Percentiles rank a stretch among this genome's conserved stretches.
phyloP scores from a whole-genome alignment of 2,329 filamentous ascomycete genomes.

The Ceratocystis eucalypticola region DNA sequence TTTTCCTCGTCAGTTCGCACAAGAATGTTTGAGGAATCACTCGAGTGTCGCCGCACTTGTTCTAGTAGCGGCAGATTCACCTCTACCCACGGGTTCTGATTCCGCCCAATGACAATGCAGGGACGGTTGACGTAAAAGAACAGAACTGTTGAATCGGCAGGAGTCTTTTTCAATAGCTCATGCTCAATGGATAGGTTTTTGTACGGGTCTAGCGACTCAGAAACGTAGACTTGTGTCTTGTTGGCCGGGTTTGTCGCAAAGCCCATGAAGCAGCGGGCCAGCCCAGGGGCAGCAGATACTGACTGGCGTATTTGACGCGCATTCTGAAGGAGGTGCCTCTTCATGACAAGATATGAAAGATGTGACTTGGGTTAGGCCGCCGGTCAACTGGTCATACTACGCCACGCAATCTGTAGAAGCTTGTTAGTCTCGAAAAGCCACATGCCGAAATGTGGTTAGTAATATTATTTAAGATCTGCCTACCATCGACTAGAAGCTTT shows the following conservation, averaged over 20 bases:
- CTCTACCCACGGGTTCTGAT: slow-evolving; percentile 96
- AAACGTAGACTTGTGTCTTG: slow-evolving; percentile 56
- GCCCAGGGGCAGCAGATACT: background rate
- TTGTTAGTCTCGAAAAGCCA: background rate
- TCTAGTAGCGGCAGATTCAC: slow-evolving; percentile 55
- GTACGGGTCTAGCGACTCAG: slow-evolving; percentile 58
- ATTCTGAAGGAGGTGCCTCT: background rate
- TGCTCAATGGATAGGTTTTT: slow-evolving; percentile 92
- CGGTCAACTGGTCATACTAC: background rate
- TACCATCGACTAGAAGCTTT: too few species aligned
- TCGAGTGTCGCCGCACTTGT: background rate
- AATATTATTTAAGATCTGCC: background rate
- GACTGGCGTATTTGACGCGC: background rate
- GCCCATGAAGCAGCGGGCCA: slow-evolving; percentile 25
- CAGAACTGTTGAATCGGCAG: slow-evolving; percentile 59
- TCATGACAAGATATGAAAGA: background rate
- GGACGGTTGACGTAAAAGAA: slow-evolving; percentile 82
- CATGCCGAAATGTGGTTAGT: background rate
- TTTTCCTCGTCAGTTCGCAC: slow-evolving; percentile 20
- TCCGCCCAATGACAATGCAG: slow-evolving; percentile 81
- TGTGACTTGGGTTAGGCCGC: background rate
- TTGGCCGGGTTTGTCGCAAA: slow-evolving; percentile 32
- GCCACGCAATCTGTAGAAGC: background rate
- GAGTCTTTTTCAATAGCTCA: slow-evolving; percentile 63
- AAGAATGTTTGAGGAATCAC: background rate